Evolutionary conservation across 371 early-diverging fungal species (phyloP), one percentile per base, ranked within the genome.

Genomic region (Phascolomyces articulosus): DNA sequence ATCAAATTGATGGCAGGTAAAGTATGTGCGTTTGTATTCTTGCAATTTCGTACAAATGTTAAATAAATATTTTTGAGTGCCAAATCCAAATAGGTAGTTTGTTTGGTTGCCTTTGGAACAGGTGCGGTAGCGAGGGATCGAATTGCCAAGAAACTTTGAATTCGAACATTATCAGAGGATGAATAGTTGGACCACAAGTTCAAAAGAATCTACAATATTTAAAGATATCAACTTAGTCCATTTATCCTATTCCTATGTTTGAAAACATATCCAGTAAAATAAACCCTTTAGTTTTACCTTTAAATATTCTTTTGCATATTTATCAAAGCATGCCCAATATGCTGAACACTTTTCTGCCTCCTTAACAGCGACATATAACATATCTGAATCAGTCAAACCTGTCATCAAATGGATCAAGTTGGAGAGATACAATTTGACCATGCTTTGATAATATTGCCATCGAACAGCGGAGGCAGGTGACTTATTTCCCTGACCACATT

Each of bases 1-100:
- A 96, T 94, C 70, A 96, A 82, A 62, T 90, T 87, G 79, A 96
- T 88, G 31, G 84, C 79, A n/a, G 93, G 87, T 66, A 95, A 80
- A 4, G 94, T 94, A 77, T 93, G 90, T 15, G 85, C 63, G 47
- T 85, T 93, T 26, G 93, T 94, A 59, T 80, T 85, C 66, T 91
- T 90, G 64, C 91, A 89, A 64, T 84, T 79, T 38, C 89, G 85
- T 55, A 94, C 89, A 76, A 91, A 96, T 0, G 92, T 89, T 54
- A 89, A 74, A 68, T 96, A 96, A 4, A 91, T 79, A 21, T 91
- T 91, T 82, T 94, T 86, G 59, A 88, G 69, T 54, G 84, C 84
- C 40, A 83, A 62, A 47, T 88, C 87, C 21, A 83, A 72, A 38
- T 72, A 78, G 38, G 68, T 38, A 2, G 65, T 69, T 10, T 63